These are phyloP conservation scores for Amaranthus palmeri DNA, from an alignment of 148 eudicot species.

Conservation along the genomic window DNA sequence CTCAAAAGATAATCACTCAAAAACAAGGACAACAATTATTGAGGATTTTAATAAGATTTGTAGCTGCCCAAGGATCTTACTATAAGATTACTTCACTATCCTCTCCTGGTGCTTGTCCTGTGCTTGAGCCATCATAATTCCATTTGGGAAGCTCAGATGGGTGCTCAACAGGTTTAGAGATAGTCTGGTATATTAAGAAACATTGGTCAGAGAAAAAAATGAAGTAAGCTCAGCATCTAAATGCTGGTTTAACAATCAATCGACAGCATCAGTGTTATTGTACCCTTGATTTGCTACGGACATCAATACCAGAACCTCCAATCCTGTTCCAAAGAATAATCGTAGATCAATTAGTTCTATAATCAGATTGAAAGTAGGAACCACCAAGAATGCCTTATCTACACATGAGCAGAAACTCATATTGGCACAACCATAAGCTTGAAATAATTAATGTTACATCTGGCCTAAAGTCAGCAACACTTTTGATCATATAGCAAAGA, in stretches of 20 bases:
- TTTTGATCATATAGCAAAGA: not conserved
- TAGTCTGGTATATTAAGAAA: slow-evolving; percentile 43
- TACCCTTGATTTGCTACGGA: slow-evolving; percentile 99
- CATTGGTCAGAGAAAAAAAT: not conserved
- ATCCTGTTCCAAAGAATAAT: slow-evolving; percentile 53
- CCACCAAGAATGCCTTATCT: not conserved
- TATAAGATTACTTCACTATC: slow-evolving; percentile 99
- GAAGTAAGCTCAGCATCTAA: not conserved
- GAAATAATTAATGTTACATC: not conserved
- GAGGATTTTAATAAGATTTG: not conserved
- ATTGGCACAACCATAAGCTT: not conserved
- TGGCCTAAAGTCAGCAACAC: not conserved
- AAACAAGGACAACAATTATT: not conserved
- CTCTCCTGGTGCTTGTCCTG: slow-evolving; percentile 99
- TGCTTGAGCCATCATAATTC: slow-evolving; percentile 99
- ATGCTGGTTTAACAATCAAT: not conserved
- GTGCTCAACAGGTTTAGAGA: slow-evolving; percentile 76
- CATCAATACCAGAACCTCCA: slow-evolving; percentile 88
- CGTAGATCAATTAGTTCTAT: not conserved
- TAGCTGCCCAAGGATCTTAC: slow-evolving; percentile 43
- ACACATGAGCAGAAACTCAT: not conserved
- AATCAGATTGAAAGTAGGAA: not conserved
- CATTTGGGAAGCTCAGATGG: slow-evolving; percentile 99
- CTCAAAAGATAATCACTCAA: not conserved
- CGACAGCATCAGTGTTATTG: not conserved